Base-by-base conservation (phyloP, 306 rosid genomes). In the Boehmeria nivea region DNA sequence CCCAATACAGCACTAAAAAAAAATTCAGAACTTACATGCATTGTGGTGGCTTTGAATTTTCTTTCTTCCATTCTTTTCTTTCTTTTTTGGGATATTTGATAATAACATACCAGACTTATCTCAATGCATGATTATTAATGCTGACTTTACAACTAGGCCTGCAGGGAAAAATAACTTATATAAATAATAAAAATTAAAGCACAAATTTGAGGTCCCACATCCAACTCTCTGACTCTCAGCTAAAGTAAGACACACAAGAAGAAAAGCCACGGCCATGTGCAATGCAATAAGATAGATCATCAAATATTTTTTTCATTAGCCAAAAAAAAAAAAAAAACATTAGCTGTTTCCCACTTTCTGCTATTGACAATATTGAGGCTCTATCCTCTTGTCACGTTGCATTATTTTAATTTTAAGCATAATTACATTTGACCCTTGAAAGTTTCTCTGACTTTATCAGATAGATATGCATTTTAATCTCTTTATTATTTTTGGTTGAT, bases 121-220 rank as follows among this genome's bases (percentile, higher is more conserved):
- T 19, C 3, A 31, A 18, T 10, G 24, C 14, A 9, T 31, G 58
- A 53, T 53, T 11, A 40, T 4, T 14, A 8, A 12, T 5, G 12
- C 44, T 34, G 45, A 54, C 60, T 36, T 54, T 54, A 33, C 44
- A 22, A 34, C 12, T 4, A 57, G 48, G 61, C 48, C 61, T 39
- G 36, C 16, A 40, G n/a, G 18, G 26, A 54, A 17, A 57, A 21
- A 57, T 2, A 3, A 36, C 15, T 0, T 9, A 8, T 19, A 11
- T 8, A 8, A 7, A 47, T 18, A 8, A 9, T 10, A 19, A 1
- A n/a, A 17, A 0, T 46, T 18, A 11, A 2, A 21, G 0, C 17
- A 13, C 12, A 13, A 13, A 13, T 14, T 13, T 14, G 0, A 42
- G 9, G 0, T 46, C 14, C 12, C 3, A 17, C n/a, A n/a, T n/a